Conservation (phyloP, 2,329 filamentous ascomycete genomes). For the Endoconidiophora laricicola region DNA sequence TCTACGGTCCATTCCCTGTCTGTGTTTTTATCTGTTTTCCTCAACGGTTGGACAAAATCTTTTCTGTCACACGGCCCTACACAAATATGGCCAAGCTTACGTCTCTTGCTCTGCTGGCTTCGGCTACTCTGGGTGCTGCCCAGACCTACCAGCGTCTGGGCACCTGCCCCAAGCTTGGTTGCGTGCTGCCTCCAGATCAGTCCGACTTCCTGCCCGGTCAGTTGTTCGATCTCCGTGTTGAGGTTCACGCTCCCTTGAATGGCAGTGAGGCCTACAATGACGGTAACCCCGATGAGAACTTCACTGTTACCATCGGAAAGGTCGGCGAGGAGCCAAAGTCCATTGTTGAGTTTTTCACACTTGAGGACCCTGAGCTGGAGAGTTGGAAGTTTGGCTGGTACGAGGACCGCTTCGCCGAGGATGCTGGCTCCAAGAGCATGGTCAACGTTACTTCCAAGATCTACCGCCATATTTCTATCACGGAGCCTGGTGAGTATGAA, state of each 20-base stretch:
- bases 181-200: constrained; percentile 44
- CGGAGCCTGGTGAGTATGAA: constrained; percentile 64
- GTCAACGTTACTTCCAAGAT: constrained; percentile 70
- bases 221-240: constrained; percentile 68
- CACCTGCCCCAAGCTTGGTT: constrained; percentile 41
- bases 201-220: constrained; percentile 73
- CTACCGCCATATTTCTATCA: constrained; percentile 58
- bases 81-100: constrained; percentile 9
- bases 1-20: neutral
- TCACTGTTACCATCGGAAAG: constrained; percentile 59
- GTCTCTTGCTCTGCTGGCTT: constrained; percentile 11
- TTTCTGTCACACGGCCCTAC: neutral
- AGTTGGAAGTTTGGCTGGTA: constrained; percentile 74
- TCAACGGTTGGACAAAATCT: neutral
- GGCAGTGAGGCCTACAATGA: constrained; percentile 60
- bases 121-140: constrained; percentile 20
- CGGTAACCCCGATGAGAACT: constrained; percentile 53
- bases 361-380: constrained; percentile 56
- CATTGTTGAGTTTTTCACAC: constrained; percentile 50
- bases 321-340: constrained; percentile 35
- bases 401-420: constrained; percentile 66
- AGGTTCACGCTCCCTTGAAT: constrained; percentile 67
- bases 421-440: constrained; percentile 49
- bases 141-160: constrained; percentile 45
- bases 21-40: neutral